These are phyloP conservation scores for Oligophagozyma castellii DNA, from an alignment of 1,139 yeast species.

Conservation along the genomic window DNA sequence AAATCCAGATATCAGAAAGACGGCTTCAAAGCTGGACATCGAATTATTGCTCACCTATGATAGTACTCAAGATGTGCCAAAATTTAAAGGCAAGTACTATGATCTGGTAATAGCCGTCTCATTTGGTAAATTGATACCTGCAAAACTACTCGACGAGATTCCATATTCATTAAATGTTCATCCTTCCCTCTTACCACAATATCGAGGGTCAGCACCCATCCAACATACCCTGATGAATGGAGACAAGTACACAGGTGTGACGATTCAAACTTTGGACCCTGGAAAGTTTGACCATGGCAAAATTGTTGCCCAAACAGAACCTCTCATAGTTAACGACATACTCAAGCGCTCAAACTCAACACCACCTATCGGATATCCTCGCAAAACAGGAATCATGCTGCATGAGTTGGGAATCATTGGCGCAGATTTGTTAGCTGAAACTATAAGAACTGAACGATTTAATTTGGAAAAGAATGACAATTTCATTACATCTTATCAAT, in stretches of 20 bases:
- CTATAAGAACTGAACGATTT: too few relatives aligned
- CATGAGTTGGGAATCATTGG: slow-evolving; percentile 44
- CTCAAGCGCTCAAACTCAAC: slow-evolving; percentile 4
- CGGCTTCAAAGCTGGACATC: slow-evolving; percentile 27
- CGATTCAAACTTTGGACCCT: slow-evolving; percentile 85
- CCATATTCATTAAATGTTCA: slow-evolving; percentile 72
- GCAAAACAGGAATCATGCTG: slow-evolving; percentile 21
- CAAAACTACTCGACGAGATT: slow-evolving; percentile 33
- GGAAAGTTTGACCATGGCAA: slow-evolving; percentile 71
- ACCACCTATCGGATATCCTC: slow-evolving; percentile 5
- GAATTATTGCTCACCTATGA: slow-evolving; percentile 35
- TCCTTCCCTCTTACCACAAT: slow-evolving; percentile 74
- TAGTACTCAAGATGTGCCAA: slow-evolving; percentile 34
- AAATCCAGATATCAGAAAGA: slow-evolving; percentile 44
- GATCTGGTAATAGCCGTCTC: slow-evolving; percentile 80
- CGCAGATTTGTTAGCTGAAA: slow-evolving; percentile 39
- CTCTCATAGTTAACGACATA: slow-evolving; percentile 25
- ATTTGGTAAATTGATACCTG: slow-evolving; percentile 71
- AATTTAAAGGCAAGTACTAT: slow-evolving; percentile 21
- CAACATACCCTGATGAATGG: slow-evolving; percentile 63
- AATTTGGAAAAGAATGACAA: slow-evolving; percentile 28
- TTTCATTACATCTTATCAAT: slow-evolving; percentile 21
- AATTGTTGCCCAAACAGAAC: slow-evolving; percentile 45
- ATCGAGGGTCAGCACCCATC: slow-evolving; percentile 85
- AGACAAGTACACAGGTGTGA: slow-evolving; percentile 61